Evolutionary conservation across 805 yeast species (phyloP).

Genomic region (Phaffomyces antillensis): DNA sequence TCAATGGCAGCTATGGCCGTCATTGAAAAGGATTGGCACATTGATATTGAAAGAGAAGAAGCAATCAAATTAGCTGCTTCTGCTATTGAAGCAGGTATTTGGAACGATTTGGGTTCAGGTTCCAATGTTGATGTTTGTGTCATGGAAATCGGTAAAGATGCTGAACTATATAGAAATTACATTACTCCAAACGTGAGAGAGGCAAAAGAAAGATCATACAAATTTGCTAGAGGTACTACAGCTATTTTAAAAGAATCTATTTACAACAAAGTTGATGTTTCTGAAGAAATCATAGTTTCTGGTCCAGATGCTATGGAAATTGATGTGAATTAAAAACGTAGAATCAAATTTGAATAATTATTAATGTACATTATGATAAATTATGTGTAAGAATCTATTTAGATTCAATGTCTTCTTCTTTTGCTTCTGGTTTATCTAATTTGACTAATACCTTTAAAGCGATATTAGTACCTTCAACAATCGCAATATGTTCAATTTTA

Average conservation of each 20-base stretch:
- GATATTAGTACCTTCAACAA: constrained; percentile 80
- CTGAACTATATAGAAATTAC: constrained; percentile 78
- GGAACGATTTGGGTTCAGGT: constrained; percentile 99
- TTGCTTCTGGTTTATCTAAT: not conserved
- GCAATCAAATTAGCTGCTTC: constrained; percentile 88
- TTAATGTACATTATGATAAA: constrained; percentile 4
- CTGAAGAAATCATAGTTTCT: constrained; percentile 38
- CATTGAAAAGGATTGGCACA: constrained; percentile 81
- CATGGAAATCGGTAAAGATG: constrained; percentile 89
- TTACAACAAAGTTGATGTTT: constrained; percentile 57
- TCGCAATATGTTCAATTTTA: constrained; percentile 77
- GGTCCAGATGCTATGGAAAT: constrained; percentile 42
- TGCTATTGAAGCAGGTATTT: constrained; percentile 95
- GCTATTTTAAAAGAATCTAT: constrained; percentile 68
- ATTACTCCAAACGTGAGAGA: constrained; percentile 86
- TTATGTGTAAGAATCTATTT: not conserved
- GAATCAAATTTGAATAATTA: not conserved
- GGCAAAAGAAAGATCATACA: constrained; percentile 73
- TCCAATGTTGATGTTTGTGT: constrained; percentile 97
- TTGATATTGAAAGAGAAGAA: constrained; percentile 72
- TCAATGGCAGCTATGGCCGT: constrained; percentile 98
- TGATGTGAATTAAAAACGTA: constrained; percentile 25
- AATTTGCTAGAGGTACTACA: constrained; percentile 91
- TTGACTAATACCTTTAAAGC: constrained; percentile 34
- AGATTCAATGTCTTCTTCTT: not conserved